Base-by-base conservation (phyloP, 257 asterid species). In the Nicotiana noctiflora region DNA sequence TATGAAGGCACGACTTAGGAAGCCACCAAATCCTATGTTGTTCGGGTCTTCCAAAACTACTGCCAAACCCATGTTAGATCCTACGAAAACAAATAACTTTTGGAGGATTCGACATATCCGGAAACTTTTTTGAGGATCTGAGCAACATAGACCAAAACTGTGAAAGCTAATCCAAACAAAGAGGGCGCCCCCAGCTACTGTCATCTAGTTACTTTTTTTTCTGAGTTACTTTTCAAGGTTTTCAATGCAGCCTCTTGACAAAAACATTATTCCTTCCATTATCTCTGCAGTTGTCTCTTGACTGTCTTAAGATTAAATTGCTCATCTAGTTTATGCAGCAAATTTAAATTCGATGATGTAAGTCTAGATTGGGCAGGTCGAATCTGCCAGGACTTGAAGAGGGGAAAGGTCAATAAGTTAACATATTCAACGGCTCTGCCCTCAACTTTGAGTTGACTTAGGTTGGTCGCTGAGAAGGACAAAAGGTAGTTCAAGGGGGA, bases 381-480 rank as follows among this genome's bases (percentile, higher is more conserved):
- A 66, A 66, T 34, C 29, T 66, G 75, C 75, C 10, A 34, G 75
- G 53, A 66, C 53, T 66, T 66, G 17, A 34, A 32, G 23, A 66
- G 52, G 52, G 75, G 27, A 32, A 49, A 44, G 75, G 34, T 32
- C 27, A 66, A 32, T 66, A 18, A 34, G 44, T 66, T 49, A 66
- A 31, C 13, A 32, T 52, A 66, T 66, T 65, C 51, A 65, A 27
- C 12, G 8, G 51, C 15, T 64, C 63, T 31, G 51, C 34, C 51
- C 27, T 9, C 75, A 65, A 65, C 75, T 32, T 65, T 65, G 75
- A 65, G 51, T 65, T 65, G 75, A 65, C 75, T 65, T 51, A 65
- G 74, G 51, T 65, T 65, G 51, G 4, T 32, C 25, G 51, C 75
- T 32, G 75, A 65, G 34, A 25, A 66, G 8, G 76, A 51, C 53